A percentile compares a stretch with the other conserved stretches of the same genome.
phyloP scores from a whole-genome alignment of 352 stramenopile genomes.

The Thraustochytrium sp. region DNA sequence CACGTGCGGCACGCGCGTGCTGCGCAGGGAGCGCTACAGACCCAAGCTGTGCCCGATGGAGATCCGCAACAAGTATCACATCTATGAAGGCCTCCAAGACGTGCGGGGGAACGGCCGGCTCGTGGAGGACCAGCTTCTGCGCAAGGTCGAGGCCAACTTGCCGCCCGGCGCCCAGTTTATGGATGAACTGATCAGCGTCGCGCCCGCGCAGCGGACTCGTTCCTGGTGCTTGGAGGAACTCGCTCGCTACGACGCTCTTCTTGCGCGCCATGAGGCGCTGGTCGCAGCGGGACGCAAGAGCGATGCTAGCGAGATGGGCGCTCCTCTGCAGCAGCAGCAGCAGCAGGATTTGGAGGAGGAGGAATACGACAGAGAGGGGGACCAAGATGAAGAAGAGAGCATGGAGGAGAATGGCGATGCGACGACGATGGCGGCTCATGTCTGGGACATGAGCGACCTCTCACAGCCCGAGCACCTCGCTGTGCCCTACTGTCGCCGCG shows the following conservation, averaged over 20 bases:
- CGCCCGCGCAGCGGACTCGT: background rate
- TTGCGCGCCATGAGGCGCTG: background rate
- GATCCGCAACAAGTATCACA: background rate
- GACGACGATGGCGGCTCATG: too few relatives aligned
- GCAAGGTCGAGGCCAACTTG: background rate
- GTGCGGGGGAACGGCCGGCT: background rate
- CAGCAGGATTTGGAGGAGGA: background rate
- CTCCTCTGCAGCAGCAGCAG: background rate
- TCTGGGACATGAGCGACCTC: background rate
- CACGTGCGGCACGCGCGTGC: background rate
- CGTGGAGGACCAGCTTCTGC: background rate
- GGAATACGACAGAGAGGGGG: background rate
- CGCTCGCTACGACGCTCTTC: background rate
- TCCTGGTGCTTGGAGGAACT: background rate
- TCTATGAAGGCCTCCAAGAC: background rate
- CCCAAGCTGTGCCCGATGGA: slow-evolving; percentile 24
- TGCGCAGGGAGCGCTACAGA: background rate
- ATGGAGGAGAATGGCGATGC: too few relatives aligned
- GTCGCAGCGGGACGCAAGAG: background rate
- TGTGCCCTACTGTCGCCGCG: background rate
- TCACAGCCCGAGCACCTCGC: background rate
- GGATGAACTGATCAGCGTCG: slow-evolving; percentile 2
- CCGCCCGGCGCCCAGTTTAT: background rate
- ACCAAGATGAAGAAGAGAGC: background rate
- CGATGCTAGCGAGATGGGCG: background rate